phyloP scores from a whole-genome alignment of 495 filamentous ascomycete species.

The Xylaria scruposa region DNA sequence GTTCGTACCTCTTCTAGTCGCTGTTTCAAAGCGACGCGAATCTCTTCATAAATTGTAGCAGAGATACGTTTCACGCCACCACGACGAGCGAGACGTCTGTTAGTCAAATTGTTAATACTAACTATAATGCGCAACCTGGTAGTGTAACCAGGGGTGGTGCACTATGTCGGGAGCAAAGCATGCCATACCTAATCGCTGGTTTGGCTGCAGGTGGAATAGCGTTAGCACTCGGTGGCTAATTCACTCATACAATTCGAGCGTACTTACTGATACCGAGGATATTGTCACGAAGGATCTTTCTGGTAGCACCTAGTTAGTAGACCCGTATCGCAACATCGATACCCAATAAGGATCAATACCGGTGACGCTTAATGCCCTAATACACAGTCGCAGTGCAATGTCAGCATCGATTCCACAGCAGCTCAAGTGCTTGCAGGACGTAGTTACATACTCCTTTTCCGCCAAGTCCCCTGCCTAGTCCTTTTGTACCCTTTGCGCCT shows the following conservation, averaged over 20 bases:
- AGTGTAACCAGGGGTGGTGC: background rate
- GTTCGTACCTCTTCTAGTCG: slow-evolving; percentile 59
- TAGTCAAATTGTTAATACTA: slow-evolving; percentile 8
- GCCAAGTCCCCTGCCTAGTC: slow-evolving; percentile 33
- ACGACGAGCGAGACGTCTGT: slow-evolving; percentile 76
- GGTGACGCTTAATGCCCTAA: slow-evolving; percentile 40
- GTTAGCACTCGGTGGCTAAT: slow-evolving; percentile 25
- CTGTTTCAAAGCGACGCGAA: slow-evolving; percentile 59
- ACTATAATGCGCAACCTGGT: background rate
- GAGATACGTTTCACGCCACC: slow-evolving; percentile 82
- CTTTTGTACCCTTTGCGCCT: slow-evolving; percentile 33
- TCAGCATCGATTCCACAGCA: slow-evolving; percentile 7
- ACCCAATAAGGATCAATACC: slow-evolving; percentile 27
- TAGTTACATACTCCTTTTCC: slow-evolving; percentile 36
- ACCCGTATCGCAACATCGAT: slow-evolving; percentile 2
- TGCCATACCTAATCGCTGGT: slow-evolving; percentile 70
- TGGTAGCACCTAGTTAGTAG: slow-evolving; percentile 33
- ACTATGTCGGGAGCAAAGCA: background rate
- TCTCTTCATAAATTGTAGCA: slow-evolving; percentile 71
- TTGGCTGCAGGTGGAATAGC: slow-evolving; percentile 54
- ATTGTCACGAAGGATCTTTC: slow-evolving; percentile 67
- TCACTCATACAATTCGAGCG: slow-evolving; percentile 1
- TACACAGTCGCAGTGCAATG: slow-evolving; percentile 11
- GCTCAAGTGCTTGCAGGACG: background rate
- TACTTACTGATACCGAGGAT: slow-evolving; percentile 71